Evolutionary conservation across 2,329 filamentous ascomycete genomes (phyloP).

Genomic region (Leptographium wingfieldii): DNA sequence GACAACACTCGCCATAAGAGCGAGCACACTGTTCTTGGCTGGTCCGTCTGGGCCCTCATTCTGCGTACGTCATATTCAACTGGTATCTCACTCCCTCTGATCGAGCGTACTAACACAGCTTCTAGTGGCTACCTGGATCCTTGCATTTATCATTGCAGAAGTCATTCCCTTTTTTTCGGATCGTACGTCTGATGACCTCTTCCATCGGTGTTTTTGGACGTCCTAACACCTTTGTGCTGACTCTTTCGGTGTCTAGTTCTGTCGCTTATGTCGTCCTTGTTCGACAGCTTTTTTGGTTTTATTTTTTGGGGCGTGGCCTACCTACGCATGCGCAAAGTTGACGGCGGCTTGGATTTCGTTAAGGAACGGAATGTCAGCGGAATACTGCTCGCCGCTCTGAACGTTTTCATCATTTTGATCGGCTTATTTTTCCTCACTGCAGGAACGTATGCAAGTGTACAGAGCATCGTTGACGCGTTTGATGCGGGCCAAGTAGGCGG

Average conservation of each 20-base stretch:
- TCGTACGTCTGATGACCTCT: slow-evolving; percentile 25
- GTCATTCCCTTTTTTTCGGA: slow-evolving; percentile 90
- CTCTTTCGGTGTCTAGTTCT: slow-evolving; percentile 28
- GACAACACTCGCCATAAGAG: slow-evolving; percentile 66
- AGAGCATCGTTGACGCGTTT: slow-evolving; percentile 66
- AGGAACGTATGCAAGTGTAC: slow-evolving; percentile 69
- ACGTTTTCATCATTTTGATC: slow-evolving; percentile 57
- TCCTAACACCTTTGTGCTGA: neutral
- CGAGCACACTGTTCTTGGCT: slow-evolving; percentile 70
- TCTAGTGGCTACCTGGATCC: slow-evolving; percentile 58
- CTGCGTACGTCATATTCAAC: slow-evolving; percentile 33
- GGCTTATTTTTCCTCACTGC: slow-evolving; percentile 72
- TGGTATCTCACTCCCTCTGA: neutral
- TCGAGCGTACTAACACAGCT: neutral
- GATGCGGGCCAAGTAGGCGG: slow-evolving; percentile 48
- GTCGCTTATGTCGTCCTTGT: slow-evolving; percentile 75
- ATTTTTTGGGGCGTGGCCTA: slow-evolving; percentile 88
- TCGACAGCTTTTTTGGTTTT: slow-evolving; percentile 89
- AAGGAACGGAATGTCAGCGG: slow-evolving; percentile 39
- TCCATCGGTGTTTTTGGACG: slow-evolving; percentile 12
- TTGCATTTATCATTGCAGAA: slow-evolving; percentile 85
- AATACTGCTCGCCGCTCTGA: slow-evolving; percentile 47
- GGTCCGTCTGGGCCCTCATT: slow-evolving; percentile 66
- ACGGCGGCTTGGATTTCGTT: slow-evolving; percentile 41
- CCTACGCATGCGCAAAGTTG: slow-evolving; percentile 59